phyloP scores from a whole-genome alignment of 768 basidiomycete genomes.

The Mycena alexandri region DNA sequence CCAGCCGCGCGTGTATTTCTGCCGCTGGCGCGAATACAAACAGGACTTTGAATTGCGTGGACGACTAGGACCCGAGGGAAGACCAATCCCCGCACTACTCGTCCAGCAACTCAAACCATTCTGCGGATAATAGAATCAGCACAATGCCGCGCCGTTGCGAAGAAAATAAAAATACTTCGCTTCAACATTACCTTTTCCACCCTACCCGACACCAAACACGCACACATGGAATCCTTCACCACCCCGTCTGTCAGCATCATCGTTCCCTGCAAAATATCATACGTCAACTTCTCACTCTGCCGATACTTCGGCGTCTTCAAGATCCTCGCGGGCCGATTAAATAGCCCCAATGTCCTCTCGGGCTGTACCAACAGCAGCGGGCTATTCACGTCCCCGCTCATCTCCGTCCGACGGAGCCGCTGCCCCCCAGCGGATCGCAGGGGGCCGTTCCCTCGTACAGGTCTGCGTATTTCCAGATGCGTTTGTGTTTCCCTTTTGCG shows the following conservation, averaged over 20 bases:
- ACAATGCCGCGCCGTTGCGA: conserved; percentile 20
- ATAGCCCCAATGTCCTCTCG: conserved; percentile 21
- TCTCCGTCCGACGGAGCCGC: conserved; percentile 19
- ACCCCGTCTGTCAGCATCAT: conserved; percentile 25
- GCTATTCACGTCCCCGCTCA: conserved; percentile 24
- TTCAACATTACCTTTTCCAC: conserved; percentile 24
- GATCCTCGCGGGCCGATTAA: conserved; percentile 25
- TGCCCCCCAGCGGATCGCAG: conserved; percentile 23
- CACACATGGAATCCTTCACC: conserved; percentile 27
- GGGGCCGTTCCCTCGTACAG: conserved; percentile 23
- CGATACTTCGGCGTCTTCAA: conserved; percentile 22
- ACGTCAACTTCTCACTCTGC: conserved; percentile 25
- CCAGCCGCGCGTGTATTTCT: too few relatives aligned
- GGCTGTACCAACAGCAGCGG: conserved; percentile 25
- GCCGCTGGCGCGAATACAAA: too few relatives aligned
- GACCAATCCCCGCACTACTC: conserved; percentile 17
- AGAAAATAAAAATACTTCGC: conserved; percentile 24
- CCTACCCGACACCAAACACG: conserved; percentile 23
- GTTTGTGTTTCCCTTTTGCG: conserved; percentile 16
- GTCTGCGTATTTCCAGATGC: conserved; percentile 18
- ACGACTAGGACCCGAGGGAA: conserved; percentile 17
- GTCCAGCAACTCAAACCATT: conserved; percentile 22
- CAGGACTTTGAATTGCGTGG: too few relatives aligned
- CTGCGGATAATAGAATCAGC: conserved; percentile 11
- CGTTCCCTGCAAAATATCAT: conserved; percentile 25